These are phyloP conservation scores for Teratosphaeria epicoccoides DNA, from an alignment of 2,329 filamentous ascomycete genomes.

Conservation along the genomic window DNA sequence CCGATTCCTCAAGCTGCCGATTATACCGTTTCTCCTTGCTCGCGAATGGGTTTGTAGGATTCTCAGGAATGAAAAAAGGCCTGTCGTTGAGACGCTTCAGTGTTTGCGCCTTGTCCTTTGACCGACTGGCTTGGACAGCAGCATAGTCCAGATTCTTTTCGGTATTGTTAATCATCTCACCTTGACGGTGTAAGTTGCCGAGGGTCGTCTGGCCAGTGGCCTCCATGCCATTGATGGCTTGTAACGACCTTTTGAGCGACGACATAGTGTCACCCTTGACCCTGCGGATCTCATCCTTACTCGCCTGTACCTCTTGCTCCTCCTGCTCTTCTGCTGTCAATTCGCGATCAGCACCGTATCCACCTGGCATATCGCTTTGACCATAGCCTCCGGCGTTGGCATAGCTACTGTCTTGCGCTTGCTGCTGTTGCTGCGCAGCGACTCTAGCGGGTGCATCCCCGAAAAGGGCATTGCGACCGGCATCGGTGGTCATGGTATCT, in stretches of 20 bases:
- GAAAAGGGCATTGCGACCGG: slow-evolving; percentile 55
- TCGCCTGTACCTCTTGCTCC: slow-evolving; percentile 59
- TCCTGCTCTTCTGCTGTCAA: slow-evolving; percentile 73
- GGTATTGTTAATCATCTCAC: slow-evolving; percentile 69
- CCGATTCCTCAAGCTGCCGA: slow-evolving; percentile 6
- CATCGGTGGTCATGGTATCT: slow-evolving; percentile 41
- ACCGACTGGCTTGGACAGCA: slow-evolving; percentile 58
- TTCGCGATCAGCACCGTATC: slow-evolving; percentile 50
- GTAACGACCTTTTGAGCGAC: slow-evolving; percentile 38
- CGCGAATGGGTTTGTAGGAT: slow-evolving; percentile 46
- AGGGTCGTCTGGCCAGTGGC: slow-evolving; percentile 56
- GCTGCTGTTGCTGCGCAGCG: slow-evolving; percentile 33
- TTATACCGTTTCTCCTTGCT: slow-evolving; percentile 43
- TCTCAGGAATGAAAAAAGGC: slow-evolving; percentile 58
- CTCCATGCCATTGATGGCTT: slow-evolving; percentile 43
- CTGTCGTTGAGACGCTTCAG: slow-evolving; percentile 68
- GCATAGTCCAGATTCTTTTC: slow-evolving; percentile 75
- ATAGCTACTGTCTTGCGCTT: slow-evolving; percentile 20
- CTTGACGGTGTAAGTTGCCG: slow-evolving; percentile 65
- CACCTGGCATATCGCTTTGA: slow-evolving; percentile 10
- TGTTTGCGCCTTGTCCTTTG: slow-evolving; percentile 70
- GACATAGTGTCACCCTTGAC: slow-evolving; percentile 68
- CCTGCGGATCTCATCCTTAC: slow-evolving; percentile 63
- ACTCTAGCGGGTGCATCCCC: slow-evolving; percentile 43
- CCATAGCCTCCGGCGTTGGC: slow-evolving; percentile 20